Base-by-base conservation (phyloP, 192 early-diverging fungal genomes). In the Umbelopsis sp. region DNA sequence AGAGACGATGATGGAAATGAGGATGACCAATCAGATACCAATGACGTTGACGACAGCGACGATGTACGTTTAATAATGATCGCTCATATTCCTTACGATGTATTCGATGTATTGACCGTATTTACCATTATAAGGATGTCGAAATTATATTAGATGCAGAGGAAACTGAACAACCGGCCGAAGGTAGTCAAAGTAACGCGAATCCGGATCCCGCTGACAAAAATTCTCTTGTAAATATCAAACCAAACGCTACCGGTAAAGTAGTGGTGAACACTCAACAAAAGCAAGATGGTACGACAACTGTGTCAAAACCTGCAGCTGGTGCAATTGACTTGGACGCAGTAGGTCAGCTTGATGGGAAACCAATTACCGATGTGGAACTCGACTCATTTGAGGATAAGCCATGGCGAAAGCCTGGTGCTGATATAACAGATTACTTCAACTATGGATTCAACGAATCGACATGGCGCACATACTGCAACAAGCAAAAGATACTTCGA, bases 391-490 rank as follows among this genome's bases (percentile, higher is more conserved):
- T 94, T 10, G 96, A 98, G 44, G 98, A 99, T 68, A 99, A 99
- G 74, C 95, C 96, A 52, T 99, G 98, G 97, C 81, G 95, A 66
- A 93, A 90, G 31, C 94, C 93, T 16, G 92, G 92, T 53, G 95
- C 97, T 3, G 98, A 99, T 73, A 88, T 98, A 41, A 97, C 97
- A 2, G 98, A 99, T 77, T 99, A 97, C 82, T 99, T 99, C 83
- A 99, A 99, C 85, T 99, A 95, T 85, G 98, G 98, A 2, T 98
- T 99, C 76, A 97, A 93, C 78, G 97, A 99, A 79, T 79, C 84
- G n/a, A 92, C 91, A 25, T 99, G 98, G 98, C 88, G 92, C 73
- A 84, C 91, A 10, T 99, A 98, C 80, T 94, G 91, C 73, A 81
- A 86, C n/a, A 97, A 96, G 82, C 97, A 99, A 84, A 94, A 92